These are phyloP conservation scores for Cryptosporidium sp. DNA, from an alignment of 169 alveolate genomes.

Conservation along the genomic window DNA sequence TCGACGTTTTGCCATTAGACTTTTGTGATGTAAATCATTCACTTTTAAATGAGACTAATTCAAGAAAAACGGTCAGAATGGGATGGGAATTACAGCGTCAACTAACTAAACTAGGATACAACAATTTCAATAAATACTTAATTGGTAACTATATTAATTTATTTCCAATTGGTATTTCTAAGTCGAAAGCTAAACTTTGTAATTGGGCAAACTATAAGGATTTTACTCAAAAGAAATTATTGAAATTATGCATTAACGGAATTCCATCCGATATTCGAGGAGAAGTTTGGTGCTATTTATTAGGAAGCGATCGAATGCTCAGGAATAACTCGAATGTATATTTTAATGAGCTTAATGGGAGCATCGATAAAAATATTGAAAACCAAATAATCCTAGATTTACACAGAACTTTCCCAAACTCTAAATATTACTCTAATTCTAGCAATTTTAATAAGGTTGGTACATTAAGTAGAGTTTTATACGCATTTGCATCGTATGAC, in stretches of 20 bases:
- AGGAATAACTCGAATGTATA: constrained; percentile 3
- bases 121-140: not conserved
- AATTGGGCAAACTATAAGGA: constrained; percentile 36
- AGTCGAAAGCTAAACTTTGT: not conserved
- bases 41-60: not conserved
- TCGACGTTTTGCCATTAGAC: constrained; percentile 34
- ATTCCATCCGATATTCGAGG: constrained; percentile 61
- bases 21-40: constrained; percentile 10
- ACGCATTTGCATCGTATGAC: constrained; percentile 80
- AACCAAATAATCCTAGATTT: constrained; percentile 62
- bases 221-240: constrained; percentile 29
- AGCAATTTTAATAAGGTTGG: not conserved
- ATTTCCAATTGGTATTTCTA: not conserved
- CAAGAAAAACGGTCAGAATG: constrained; percentile 5
- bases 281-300: constrained; percentile 58
- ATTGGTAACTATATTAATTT: not conserved
- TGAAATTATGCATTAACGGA: constrained; percentile 29
- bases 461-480: constrained; percentile 81
- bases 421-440: not conserved
- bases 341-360: not conserved
- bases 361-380: constrained; percentile 20
- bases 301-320: constrained; percentile 53
- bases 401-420: constrained; percentile 60
- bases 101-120: not conserved
- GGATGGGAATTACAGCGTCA: not conserved